A percentile compares a stretch with the other conserved stretches of the same genome.
Evolutionary conservation across 495 filamentous ascomycete genomes (phyloP).

Genomic region (Amphirosellinia nigrospora): DNA sequence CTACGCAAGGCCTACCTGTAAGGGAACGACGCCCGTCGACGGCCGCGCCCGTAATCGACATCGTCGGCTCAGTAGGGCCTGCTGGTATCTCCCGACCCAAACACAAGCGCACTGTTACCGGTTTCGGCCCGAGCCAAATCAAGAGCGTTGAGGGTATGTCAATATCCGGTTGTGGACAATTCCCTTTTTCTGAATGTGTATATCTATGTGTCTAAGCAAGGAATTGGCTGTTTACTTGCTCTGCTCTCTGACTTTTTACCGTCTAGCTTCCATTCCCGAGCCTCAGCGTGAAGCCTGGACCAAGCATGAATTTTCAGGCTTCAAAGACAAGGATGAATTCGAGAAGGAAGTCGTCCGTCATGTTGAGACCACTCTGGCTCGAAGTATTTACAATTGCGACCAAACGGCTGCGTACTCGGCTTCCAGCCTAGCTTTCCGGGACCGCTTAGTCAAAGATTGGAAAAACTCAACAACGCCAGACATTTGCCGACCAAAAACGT

Average conservation of each 20-base stretch:
- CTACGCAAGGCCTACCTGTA: slow-evolving; percentile 39
- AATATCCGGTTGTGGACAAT: slow-evolving; percentile 2
- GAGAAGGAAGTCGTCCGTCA: slow-evolving; percentile 87
- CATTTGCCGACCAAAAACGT: slow-evolving; percentile 85
- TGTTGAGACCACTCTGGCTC: slow-evolving; percentile 94
- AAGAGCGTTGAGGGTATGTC: slow-evolving; percentile 81
- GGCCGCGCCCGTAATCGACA: slow-evolving; percentile 79
- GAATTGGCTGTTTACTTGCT: background rate
- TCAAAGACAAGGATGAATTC: slow-evolving; percentile 71
- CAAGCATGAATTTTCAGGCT: slow-evolving; percentile 73
- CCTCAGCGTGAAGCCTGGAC: slow-evolving; percentile 87
- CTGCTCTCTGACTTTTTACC: slow-evolving; percentile 22
- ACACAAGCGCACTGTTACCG: slow-evolving; percentile 92
- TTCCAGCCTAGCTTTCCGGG: slow-evolving; percentile 86
- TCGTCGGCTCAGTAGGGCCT: slow-evolving; percentile 80
- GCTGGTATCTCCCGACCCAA: slow-evolving; percentile 78
- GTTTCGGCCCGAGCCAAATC: slow-evolving; percentile 88
- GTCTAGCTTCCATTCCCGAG: slow-evolving; percentile 76
- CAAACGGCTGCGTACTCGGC: slow-evolving; percentile 92
- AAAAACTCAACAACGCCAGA: slow-evolving; percentile 97
- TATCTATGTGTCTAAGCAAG: slow-evolving; percentile 27
- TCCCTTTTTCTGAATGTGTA: background rate
- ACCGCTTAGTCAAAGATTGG: slow-evolving; percentile 93
- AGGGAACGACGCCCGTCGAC: slow-evolving; percentile 73
- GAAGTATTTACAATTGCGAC: slow-evolving; percentile 98